phyloP scores from a whole-genome alignment of 352 stramenopile species.

The Pythium apleroticum region DNA sequence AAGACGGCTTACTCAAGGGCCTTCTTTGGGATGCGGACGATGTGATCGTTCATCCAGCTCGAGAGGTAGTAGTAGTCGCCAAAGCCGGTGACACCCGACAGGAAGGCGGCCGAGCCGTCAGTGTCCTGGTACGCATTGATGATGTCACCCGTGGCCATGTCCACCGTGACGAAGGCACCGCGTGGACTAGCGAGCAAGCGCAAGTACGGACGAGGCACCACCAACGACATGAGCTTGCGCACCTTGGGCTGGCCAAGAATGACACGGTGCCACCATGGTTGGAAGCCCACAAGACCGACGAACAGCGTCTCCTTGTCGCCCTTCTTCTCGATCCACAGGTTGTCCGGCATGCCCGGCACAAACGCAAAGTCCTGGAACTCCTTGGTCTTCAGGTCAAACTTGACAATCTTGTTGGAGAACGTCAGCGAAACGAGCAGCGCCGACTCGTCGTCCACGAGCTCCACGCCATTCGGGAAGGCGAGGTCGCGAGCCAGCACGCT shows the following conservation, averaged over 20 bases:
- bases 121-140: constrained; percentile 46
- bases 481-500: constrained; percentile 34
- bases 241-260: constrained; percentile 38
- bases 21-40: constrained; percentile 44
- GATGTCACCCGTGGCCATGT: constrained; percentile 46
- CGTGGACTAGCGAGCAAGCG: constrained; percentile 35
- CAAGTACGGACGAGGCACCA: constrained; percentile 41
- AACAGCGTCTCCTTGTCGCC: constrained; percentile 33
- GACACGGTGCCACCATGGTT: constrained; percentile 31
- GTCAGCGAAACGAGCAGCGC: constrained; percentile 47
- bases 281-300: constrained; percentile 40
- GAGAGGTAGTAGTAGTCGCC: constrained; percentile 58
- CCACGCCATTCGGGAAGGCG: constrained; percentile 50
- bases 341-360: constrained; percentile 52
- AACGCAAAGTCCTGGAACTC: constrained; percentile 60
- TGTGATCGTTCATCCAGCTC: constrained; percentile 40
- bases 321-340: constrained; percentile 42
- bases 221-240: constrained; percentile 56
- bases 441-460: constrained; percentile 38
- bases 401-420: constrained; percentile 60
- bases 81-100: constrained; percentile 42
- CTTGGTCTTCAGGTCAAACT: constrained; percentile 43
- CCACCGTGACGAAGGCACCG: constrained; percentile 44
- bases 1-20: not conserved
- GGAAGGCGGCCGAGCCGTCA: constrained; percentile 35